Conservation (phyloP, 768 basidiomycete genomes). For the Lepiota venenata region DNA sequence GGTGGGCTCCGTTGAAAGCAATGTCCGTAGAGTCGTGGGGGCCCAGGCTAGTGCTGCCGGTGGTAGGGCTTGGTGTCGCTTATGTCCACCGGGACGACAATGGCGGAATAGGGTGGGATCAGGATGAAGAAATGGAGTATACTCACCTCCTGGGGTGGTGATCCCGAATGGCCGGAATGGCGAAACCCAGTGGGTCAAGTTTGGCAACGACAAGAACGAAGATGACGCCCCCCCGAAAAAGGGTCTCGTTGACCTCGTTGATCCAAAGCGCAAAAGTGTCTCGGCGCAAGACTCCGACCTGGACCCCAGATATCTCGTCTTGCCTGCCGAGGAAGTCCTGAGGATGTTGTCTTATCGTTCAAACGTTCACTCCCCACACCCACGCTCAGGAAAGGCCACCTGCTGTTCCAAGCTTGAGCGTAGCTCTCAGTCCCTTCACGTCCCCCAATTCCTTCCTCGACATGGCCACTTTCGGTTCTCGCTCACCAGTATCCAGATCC, state of each 20-base stretch:
- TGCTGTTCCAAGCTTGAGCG: conserved; percentile 33
- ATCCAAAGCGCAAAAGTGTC: conserved; percentile 37
- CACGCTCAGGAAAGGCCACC: conserved; percentile 26
- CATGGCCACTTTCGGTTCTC: conserved; percentile 30
- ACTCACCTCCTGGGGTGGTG: conserved; percentile 50
- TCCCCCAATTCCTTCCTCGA: too few species aligned
- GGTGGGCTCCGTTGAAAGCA: conserved; percentile 57
- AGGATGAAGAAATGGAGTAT: conserved; percentile 70
- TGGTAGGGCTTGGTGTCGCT: conserved; percentile 31
- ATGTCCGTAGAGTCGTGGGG: conserved; percentile 52
- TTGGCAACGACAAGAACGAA: conserved; percentile 9
- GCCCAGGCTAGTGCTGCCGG: conserved; percentile 47
- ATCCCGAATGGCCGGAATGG: conserved; percentile 24
- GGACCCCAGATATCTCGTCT: conserved; percentile 45
- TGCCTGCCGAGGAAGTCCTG: conserved; percentile 24
- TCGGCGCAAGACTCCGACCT: conserved; percentile 55
- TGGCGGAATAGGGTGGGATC: conserved; percentile 69
- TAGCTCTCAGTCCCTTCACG: conserved; percentile 35
- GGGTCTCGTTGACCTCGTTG: conserved; percentile 15
- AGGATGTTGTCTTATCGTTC: conserved; percentile 24
- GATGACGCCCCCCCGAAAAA: conserved; percentile 6
- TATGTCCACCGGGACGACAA: conserved; percentile 58
- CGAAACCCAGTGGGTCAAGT: conserved; percentile 24
- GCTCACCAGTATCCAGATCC: conserved; percentile 14
- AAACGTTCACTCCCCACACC: conserved; percentile 7